Base-by-base conservation (phyloP, 331 rosid species). In the Saraca asoca region DNA sequence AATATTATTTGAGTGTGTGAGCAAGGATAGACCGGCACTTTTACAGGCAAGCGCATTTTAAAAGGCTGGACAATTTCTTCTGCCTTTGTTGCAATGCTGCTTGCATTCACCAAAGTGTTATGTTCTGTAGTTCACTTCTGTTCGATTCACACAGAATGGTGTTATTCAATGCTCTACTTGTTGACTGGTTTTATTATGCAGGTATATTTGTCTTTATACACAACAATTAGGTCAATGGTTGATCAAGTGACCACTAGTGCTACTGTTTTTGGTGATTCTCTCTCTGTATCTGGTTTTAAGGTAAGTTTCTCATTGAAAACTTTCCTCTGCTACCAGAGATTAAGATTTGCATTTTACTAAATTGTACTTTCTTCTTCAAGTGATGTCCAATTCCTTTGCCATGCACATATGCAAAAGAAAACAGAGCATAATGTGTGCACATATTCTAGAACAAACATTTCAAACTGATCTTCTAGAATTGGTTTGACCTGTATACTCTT, bases 1-100 rank as follows among this genome's bases (percentile, higher is more conserved):
- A 93, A 95, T 93, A 55, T 78, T 93, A 80, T 93, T 90, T 62
- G 31, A 24, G 31, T 24, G 31, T 24, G 31, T 24, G 31, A 24
- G 31, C 31, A 93, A 93, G 82, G 98, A 90, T 81, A 90, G 91
- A 68, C 98, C 95, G 41, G 89, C 95, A 77, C 98, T 93, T 77
- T 83, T 93, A 73, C 96, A 93, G 95, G 98, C 86, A 85, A 60
- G 44, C 48, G 49, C 42, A 49, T 58, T 37, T 64, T 18, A 33
- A 55, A 42, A 33, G 44, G 51, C 11, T 38, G 29, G 52, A 39
- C 56, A 29, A 13, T 68, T 61, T 63, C 17, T 20, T 35, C 50
- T 63, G n/a, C n/a, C n/a, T n/a, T 60, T 56, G 31, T 52, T 58
- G 64, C 10, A 49, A 39, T 46, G 5, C 46, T 68, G 39, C 38